Conservation (phyloP, 805 yeast genomes). For the Sugiyamaella floridensis region DNA sequence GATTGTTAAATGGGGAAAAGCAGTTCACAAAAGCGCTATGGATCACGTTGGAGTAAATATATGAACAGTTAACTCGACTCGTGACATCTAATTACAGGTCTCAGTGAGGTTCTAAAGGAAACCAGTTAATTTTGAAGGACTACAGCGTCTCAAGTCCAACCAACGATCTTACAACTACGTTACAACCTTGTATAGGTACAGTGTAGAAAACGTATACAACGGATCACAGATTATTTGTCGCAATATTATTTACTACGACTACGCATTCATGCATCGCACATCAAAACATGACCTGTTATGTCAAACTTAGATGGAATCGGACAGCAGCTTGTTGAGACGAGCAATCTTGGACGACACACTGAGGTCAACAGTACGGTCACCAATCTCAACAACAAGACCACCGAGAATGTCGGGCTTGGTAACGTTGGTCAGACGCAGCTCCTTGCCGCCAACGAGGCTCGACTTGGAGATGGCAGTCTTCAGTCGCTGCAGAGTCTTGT, state of each 20-base stretch:
- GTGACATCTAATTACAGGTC: background rate
- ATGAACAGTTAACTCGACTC: no score
- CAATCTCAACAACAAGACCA: slow-evolving; percentile 92
- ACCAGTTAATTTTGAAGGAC: no score
- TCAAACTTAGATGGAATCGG: slow-evolving; percentile 64
- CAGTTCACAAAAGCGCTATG: no score
- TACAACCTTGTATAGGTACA: no score
- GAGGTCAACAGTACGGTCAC: slow-evolving; percentile 94
- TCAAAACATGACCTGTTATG: slow-evolving; percentile 5
- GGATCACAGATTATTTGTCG: background rate
- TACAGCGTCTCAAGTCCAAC: no score
- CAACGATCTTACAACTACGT: no score
- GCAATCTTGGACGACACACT: slow-evolving; percentile 77
- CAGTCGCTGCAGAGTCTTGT: slow-evolving; percentile 68
- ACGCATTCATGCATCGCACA: background rate
- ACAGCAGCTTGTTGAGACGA: slow-evolving; percentile 80
- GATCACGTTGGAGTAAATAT: no score
- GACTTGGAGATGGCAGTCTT: slow-evolving; percentile 73
- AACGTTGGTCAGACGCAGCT: slow-evolving; percentile 73
- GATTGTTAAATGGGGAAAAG: no score
- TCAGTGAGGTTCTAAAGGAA: no score
- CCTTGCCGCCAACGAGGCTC: slow-evolving; percentile 79
- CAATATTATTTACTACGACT: background rate
- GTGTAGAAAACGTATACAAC: background rate
- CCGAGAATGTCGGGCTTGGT: slow-evolving; percentile 90